Base-by-base conservation (phyloP, 1,139 yeast species). In the Nakaseomyces delphensis region DNA sequence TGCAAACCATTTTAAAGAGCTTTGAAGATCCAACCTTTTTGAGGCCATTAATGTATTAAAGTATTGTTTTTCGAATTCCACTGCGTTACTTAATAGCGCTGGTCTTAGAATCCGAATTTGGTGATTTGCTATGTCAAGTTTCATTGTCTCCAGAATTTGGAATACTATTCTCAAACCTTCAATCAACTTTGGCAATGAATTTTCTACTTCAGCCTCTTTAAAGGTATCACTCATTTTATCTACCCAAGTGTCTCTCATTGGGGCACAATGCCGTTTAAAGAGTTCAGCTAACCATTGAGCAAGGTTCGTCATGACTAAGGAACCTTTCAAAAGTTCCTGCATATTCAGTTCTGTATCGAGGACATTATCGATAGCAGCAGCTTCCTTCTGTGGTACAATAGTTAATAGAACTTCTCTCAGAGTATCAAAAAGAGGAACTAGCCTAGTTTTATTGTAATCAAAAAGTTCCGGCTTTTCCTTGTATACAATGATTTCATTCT, bases 61-160 rank as follows among this genome's bases (percentile, higher is more conserved):
- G 63, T 86, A 86, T 60, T 84, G 95, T 54, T 79, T 81, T 65
- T 89, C 97, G 57, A 89, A 85, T 52, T 84, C 91, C n/a, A 84
- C 82, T 1, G 96, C 94, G 24, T 94, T 83, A 55, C 86, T 91
- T 48, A 87, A 77, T 40, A 89, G 69, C 11, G 84, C 82, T 2
- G 95, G 95, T 55, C 96, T 74, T 45, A 87, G 68, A 21, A 86
- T 77, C 53, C 95, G 73, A 45, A 89, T 85, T 64, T 87, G 96
- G 62, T 89, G 96, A 63, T 89, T 89, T 15, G 96, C 96, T 43
- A 87, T 94, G 58, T 89, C 96, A 52, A 89, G 70, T 62, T 89
- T 89, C 95, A 89, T 87, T n/a, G 95, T 93, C 62, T 87, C 96
- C 52, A 89, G 68, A 46, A 89, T 83, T 50, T 84, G 83, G 61